Evolutionary conservation across 176 grass and related monocot species (phyloP).

Genomic region (Pontederia paniculata): DNA sequence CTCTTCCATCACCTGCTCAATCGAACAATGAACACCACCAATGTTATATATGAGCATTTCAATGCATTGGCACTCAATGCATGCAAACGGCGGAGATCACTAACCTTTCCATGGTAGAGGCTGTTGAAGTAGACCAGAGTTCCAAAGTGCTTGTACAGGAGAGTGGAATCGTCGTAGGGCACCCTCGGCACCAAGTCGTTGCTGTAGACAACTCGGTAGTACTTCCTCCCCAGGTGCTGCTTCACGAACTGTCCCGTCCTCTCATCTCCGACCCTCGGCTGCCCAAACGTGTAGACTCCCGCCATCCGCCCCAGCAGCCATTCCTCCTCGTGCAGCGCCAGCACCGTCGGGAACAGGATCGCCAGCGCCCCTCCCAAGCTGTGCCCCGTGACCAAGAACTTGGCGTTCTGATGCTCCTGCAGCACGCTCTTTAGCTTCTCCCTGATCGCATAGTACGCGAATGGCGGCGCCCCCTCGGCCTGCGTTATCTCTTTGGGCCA

Average conservation of each 20-base stretch:
- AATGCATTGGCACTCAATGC: too few relatives aligned
- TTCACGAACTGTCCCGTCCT: conserved; percentile 35
- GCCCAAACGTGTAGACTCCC: conserved; percentile 46
- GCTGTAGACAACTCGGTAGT: conserved; percentile 36
- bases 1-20: conserved; percentile 16
- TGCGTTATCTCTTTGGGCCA: conserved; percentile 36
- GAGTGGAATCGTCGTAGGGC: conserved; percentile 26
- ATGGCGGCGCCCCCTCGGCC: conserved; percentile 19
- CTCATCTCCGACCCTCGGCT: conserved; percentile 50
- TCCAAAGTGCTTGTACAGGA: conserved; percentile 36
- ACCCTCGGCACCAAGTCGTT: conserved; percentile 31
- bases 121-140: conserved; percentile 34
- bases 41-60: too few relatives aligned
- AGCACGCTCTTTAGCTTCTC: conserved; percentile 26
- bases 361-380: conserved; percentile 48
- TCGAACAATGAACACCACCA: too few relatives aligned
- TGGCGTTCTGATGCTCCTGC: conserved; percentile 22
- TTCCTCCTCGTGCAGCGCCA: conserved; percentile 44
- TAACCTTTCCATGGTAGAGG: conserved; percentile 38
- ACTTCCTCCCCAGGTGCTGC: conserved; percentile 34
- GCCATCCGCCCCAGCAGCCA: conserved; percentile 26
- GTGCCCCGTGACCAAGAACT: conserved; percentile 48
- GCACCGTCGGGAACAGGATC: conserved; percentile 34
- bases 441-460: conserved; percentile 43
- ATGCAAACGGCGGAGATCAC: too few relatives aligned